Evolutionary conservation across 345 rosid genomes (phyloP).

Genomic region (Eutrema heterophyllum): DNA sequence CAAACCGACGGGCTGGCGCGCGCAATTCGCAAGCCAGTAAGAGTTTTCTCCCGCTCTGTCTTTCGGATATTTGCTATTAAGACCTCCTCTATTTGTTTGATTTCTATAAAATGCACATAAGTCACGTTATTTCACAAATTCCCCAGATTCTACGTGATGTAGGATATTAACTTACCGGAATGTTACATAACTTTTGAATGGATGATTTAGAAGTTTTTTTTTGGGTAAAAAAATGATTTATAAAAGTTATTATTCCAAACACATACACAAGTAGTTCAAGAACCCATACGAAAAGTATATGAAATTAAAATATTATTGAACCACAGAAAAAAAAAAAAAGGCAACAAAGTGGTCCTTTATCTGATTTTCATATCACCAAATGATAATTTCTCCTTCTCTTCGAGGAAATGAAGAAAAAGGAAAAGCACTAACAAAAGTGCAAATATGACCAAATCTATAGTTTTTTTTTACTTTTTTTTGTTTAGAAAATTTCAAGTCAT

Average conservation of each 20-base stretch:
- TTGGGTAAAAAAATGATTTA: not conserved
- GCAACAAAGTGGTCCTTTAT: not conserved
- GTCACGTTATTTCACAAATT: not conserved
- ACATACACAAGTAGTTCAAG: not conserved
- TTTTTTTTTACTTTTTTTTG: not conserved
- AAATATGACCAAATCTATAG: not conserved
- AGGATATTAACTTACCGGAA: not conserved
- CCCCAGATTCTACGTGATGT: not conserved
- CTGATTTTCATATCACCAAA: slow-evolving; percentile 1
- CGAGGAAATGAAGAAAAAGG: slow-evolving; percentile 8
- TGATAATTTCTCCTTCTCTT: slow-evolving; percentile 7
- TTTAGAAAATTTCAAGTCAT: not conserved
- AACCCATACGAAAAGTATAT: not conserved
- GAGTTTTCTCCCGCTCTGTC: no score
- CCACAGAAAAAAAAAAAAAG: not conserved
- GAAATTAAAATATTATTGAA: not conserved
- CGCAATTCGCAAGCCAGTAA: no score
- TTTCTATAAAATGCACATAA: not conserved
- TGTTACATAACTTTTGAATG: not conserved
- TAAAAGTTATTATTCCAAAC: not conserved
- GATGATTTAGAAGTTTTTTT: not conserved
- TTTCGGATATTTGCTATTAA: no score
- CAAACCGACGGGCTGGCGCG: no score
- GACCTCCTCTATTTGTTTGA: not conserved
- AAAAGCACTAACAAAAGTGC: slow-evolving; percentile 17